Percentiles rank a stretch among this genome's conserved stretches.
These are phyloP conservation scores for Kwoniella europaea DNA, from an alignment of 768 basidiomycete species.

Conservation along the genomic window DNA sequence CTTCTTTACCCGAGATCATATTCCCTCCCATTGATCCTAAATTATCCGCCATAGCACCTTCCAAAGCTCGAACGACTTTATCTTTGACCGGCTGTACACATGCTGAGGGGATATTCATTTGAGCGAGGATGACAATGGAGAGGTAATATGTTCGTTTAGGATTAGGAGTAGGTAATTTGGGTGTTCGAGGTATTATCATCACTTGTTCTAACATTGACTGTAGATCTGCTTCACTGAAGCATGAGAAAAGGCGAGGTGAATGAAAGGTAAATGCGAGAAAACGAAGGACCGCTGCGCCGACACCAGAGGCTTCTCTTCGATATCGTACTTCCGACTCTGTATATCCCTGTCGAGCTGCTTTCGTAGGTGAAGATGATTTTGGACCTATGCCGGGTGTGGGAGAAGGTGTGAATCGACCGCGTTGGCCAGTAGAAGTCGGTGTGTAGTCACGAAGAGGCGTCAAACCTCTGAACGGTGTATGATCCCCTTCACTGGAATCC, in stretches of 20 bases:
- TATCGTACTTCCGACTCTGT: slow-evolving; percentile 54
- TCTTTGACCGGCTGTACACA: slow-evolving; percentile 46
- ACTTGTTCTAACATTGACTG: slow-evolving; percentile 41
- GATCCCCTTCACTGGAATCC: slow-evolving; percentile 21
- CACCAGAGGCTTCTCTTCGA: slow-evolving; percentile 52
- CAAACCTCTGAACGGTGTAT: slow-evolving; percentile 33
- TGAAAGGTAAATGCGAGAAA: slow-evolving; percentile 47
- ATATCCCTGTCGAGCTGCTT: slow-evolving; percentile 46
- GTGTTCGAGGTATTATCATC: slow-evolving; percentile 51
- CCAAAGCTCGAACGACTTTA: slow-evolving; percentile 47
- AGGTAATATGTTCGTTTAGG: slow-evolving; percentile 52
- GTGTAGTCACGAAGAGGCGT: slow-evolving; percentile 33
- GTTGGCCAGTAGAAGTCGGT: slow-evolving; percentile 26
- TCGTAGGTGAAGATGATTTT: slow-evolving; percentile 26
- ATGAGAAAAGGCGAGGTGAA: slow-evolving; percentile 33
- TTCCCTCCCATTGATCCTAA: slow-evolving; percentile 32
- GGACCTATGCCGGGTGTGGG: slow-evolving; percentile 28
- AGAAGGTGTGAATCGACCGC: slow-evolving; percentile 30
- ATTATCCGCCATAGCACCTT: slow-evolving; percentile 39
- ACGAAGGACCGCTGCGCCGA: slow-evolving; percentile 46
- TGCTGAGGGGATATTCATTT: slow-evolving; percentile 41
- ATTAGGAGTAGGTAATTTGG: slow-evolving; percentile 53
- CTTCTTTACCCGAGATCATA: slow-evolving; percentile 34
- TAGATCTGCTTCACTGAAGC: slow-evolving; percentile 52
- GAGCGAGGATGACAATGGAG: slow-evolving; percentile 48